Evolutionary conservation across 2,329 filamentous ascomycete genomes (phyloP).

Genomic region (Ceratocystis ficicola): DNA sequence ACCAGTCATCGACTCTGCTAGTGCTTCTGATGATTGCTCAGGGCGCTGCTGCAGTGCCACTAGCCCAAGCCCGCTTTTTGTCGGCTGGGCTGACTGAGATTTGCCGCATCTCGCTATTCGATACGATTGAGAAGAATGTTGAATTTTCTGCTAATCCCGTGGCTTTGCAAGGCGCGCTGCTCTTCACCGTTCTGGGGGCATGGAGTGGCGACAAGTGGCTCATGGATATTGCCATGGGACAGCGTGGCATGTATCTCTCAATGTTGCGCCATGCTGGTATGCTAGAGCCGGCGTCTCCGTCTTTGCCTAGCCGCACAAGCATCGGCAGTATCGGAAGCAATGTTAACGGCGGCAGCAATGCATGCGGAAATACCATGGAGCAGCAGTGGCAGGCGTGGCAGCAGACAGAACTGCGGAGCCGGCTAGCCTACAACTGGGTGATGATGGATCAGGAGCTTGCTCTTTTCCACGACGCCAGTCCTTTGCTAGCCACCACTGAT

Average conservation of each 20-base stretch:
- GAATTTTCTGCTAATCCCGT: constrained; percentile 54
- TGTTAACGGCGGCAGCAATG: constrained; percentile 26
- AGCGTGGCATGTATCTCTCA: constrained; percentile 59
- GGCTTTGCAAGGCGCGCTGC: constrained; percentile 51
- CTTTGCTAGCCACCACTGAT: constrained; percentile 53
- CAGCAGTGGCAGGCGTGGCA: constrained; percentile 53
- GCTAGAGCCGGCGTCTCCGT: constrained; percentile 39
- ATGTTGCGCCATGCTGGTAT: constrained; percentile 61
- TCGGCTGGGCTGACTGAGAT: constrained; percentile 57
- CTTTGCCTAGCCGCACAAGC: constrained; percentile 27
- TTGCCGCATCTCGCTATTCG: constrained; percentile 59
- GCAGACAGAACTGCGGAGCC: constrained; percentile 49
- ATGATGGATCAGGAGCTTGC: constrained; percentile 62
- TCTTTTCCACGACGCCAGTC: constrained; percentile 51
- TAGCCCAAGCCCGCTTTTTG: constrained; percentile 51
- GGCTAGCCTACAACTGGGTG: constrained; percentile 62
- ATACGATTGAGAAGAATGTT: constrained; percentile 59
- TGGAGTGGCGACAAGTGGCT: constrained; percentile 70
- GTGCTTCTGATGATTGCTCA: constrained; percentile 62
- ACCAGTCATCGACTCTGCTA: constrained; percentile 52
- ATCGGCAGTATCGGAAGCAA: constrained; percentile 53
- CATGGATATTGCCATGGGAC: constrained; percentile 65
- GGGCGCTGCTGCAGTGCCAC: constrained; percentile 54
- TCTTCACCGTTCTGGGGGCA: constrained; percentile 55
- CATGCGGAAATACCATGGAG: constrained; percentile 31